A percentile compares a stretch with the other conserved stretches of the same genome.
phyloP scores from a whole-genome alignment of 139 green algal species.

The Micromonas commoda region DNA sequence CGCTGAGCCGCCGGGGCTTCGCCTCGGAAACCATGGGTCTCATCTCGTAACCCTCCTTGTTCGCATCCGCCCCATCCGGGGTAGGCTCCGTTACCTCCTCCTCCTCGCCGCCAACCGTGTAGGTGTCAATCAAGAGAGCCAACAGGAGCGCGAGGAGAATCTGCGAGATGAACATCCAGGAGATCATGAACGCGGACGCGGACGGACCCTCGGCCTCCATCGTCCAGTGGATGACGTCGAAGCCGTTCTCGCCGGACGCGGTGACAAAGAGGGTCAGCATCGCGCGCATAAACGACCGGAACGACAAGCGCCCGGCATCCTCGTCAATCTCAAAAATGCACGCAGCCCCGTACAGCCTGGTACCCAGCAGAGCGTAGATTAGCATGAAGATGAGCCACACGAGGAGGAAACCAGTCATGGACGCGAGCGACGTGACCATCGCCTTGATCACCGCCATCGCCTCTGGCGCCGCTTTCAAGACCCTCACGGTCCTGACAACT shows the following conservation, averaged over 20 bases:
- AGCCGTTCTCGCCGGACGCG: slow-evolving; percentile 6
- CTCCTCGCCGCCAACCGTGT: too few relatives aligned
- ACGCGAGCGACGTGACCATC: neutral
- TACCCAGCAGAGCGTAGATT: slow-evolving; percentile 46
- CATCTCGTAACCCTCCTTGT: too few relatives aligned
- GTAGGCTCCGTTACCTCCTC: too few relatives aligned
- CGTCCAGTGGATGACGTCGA: neutral
- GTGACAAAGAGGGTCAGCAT: slow-evolving; percentile 16
- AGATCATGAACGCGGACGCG: neutral
- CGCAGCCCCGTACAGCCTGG: slow-evolving; percentile 31
- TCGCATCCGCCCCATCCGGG: too few relatives aligned
- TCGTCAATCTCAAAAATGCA: too few relatives aligned
- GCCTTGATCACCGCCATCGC: neutral
- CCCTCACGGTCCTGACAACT: neutral
- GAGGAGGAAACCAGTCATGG: slow-evolving; percentile 39
- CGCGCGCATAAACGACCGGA: slow-evolving; percentile 8
- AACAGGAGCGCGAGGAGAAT: neutral
- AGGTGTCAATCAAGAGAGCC: slow-evolving; percentile 19
- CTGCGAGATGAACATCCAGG: slow-evolving; percentile 7
- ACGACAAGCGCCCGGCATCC: slow-evolving; percentile 13
- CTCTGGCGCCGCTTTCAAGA: neutral
- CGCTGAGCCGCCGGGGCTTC: too few relatives aligned
- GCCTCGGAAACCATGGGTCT: too few relatives aligned
- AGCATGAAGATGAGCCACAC: slow-evolving; percentile 42
- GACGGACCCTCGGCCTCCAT: neutral